Conservation (phyloP, 1,284 basidiomycete species). For the Cryptococcus deneoformans region DNA sequence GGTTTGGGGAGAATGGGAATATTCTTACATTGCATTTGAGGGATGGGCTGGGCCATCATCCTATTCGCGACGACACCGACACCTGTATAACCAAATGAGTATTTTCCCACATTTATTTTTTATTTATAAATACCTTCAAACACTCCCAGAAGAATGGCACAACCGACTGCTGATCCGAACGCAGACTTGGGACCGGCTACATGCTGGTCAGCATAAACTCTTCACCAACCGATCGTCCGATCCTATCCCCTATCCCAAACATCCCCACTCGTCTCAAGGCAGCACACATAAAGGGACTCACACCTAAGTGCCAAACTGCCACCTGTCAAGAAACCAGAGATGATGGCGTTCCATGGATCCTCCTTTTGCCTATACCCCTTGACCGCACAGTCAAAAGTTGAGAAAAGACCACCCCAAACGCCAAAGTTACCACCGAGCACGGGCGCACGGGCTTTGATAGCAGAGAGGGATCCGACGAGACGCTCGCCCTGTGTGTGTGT, state of each 20-base stretch:
- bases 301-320: slow-evolving; percentile 92
- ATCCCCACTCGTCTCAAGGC: too few species aligned
- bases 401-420: slow-evolving; percentile 97
- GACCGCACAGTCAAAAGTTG: slow-evolving; percentile 95
- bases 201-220: slow-evolving; percentile 3
- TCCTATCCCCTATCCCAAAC: neutral
- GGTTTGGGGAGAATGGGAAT: neutral
- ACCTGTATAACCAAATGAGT: slow-evolving; percentile 29
- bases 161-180: slow-evolving; percentile 86
- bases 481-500: slow-evolving; percentile 68
- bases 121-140: too few species aligned
- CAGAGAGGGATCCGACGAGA: slow-evolving; percentile 86
- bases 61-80: slow-evolving; percentile 49
- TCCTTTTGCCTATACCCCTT: slow-evolving; percentile 98
- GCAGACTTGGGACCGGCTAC: slow-evolving; percentile 88
- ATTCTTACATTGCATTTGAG: slow-evolving; percentile 47
- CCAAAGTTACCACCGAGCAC: slow-evolving; percentile 98
- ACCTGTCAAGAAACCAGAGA: slow-evolving; percentile 97
- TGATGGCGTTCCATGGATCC: slow-evolving; percentile 99
- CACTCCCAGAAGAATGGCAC: slow-evolving; percentile 94
- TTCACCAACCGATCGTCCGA: neutral
- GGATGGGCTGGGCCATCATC: slow-evolving; percentile 48
- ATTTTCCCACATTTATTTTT: too few species aligned
- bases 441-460: slow-evolving; percentile 97
- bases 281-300: too few species aligned